phyloP scores from a whole-genome alignment of 495 filamentous ascomycete species.

The Sabuloglossum arenarium region DNA sequence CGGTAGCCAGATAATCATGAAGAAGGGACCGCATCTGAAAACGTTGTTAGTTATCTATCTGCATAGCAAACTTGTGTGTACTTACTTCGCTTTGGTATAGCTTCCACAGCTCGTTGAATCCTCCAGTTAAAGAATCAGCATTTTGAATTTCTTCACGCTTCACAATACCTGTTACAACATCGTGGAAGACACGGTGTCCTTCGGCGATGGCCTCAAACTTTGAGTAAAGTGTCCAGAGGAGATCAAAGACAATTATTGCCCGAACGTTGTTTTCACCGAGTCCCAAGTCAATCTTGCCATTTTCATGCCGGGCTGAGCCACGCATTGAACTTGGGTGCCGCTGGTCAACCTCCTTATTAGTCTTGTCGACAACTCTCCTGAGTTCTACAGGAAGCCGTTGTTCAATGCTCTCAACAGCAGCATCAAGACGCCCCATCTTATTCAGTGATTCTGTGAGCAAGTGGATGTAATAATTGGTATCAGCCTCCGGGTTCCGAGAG shows the following conservation, averaged over 20 bases:
- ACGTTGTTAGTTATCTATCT: conserved; percentile 16
- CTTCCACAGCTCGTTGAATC: conserved; percentile 90
- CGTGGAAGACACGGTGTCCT: conserved; percentile 82
- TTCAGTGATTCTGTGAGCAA: conserved; percentile 76
- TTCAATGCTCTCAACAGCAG: conserved; percentile 73
- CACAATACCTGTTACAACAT: conserved; percentile 64
- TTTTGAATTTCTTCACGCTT: conserved; percentile 46
- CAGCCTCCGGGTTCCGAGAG: conserved; percentile 80
- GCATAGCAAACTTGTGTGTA: background rate
- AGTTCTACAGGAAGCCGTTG: conserved; percentile 86
- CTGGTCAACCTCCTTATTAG: conserved; percentile 79
- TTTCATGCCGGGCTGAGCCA: conserved; percentile 27
- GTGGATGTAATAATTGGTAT: conserved; percentile 83
- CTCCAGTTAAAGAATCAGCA: conserved; percentile 38
- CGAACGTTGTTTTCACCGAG: conserved; percentile 47
- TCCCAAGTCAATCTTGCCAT: conserved; percentile 42
- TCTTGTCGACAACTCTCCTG: conserved; percentile 83
- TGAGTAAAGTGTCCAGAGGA: conserved; percentile 79
- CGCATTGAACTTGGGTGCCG: conserved; percentile 58
- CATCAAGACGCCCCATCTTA: conserved; percentile 64
- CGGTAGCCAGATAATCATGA: conserved; percentile 94
- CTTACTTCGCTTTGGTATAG: conserved; percentile 56
- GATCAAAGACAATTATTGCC: conserved; percentile 66
- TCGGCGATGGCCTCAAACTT: conserved; percentile 96
- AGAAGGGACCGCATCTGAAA: conserved; percentile 69